Base-by-base conservation (phyloP, 176 grass and related monocot genomes). In the Oryza rufipogon region DNA sequence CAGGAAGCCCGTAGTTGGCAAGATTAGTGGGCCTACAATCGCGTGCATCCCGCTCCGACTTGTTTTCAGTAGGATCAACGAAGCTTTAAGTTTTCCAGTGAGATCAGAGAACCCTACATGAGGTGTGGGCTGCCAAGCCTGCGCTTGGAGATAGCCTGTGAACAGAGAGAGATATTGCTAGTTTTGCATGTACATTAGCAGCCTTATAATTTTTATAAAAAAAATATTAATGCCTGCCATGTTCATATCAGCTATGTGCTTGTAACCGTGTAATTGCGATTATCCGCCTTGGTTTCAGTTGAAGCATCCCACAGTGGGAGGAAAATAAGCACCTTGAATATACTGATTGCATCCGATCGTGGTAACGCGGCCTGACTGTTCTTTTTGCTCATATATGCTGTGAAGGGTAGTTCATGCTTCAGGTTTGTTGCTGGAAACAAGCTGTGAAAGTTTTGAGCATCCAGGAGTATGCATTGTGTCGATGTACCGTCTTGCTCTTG, bases 61-160 rank as follows among this genome's bases (percentile, higher is more conserved):
- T 30, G 97, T 96, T 86, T 99, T 99, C 84, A 99, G 97, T 91
- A 94, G 97, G 86, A 96, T 96, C 78, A 94, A 94, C 66, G 97
- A 99, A 83, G 93, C 91, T 39, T 71, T 99, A 84, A 96, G 71
- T 34, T 99, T 86, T 74, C 80, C 84, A n/a, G 68, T 78, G 75
- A 91, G 88, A 78, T 79, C 86, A 81, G 86, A 87, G 78, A 96
- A 95, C 64, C 70, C 77, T 71, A 81, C 41, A 54, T 91, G 76
- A 91, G n/a, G 76, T 72, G 76, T 52, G 44, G 56, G 38, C 71
- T 52, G 44, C 68, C 39, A 36, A 72, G 64, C 68, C 44, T 76
- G 70, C 30, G 68, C 54, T 11, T 58, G 54, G 26, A 72, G 71
- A 79, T 58, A 71, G 44, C 33, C 76, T 80, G 75, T 51, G 76